Base-by-base conservation (phyloP, 2,329 filamentous ascomycete genomes). In the Pezicula rhizophila region DNA sequence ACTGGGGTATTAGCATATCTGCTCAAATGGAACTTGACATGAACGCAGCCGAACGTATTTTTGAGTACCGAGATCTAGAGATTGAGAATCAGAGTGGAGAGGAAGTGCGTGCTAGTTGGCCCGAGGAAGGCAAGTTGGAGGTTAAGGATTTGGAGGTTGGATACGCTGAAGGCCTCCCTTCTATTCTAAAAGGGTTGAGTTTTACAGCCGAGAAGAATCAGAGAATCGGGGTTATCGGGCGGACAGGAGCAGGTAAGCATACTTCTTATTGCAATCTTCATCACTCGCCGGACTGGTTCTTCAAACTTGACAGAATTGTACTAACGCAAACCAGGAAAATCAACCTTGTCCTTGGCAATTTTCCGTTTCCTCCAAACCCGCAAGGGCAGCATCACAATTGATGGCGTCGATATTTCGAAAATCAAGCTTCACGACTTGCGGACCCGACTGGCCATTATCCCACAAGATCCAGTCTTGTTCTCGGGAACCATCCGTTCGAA, bases 401-500 rank as follows among this genome's bases (percentile, higher is more conserved):
- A 63, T 37, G 58, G 58, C 3, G 33, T 64, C 15, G 60, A 65
- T 28, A 62, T 65, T 41, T 60, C 64, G 10, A 57, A 55, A 2
- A 51, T 65, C 45, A 62, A 60, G 33, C 54, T 65, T 5, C 56
- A 61, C 38, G 54, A 57, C 11, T 51, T 65, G 26, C 56, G 63
- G 6, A 57, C 54, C 8, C 52, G 61, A n/a, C 45, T 65, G 10
- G 59, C 61, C 10, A 61, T 65, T 39, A 64, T 65, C 12, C 61
- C 63, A 1, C 63, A 65, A 52, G 63, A 97, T 63, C 92, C 88
- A 46, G 96, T 90, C 0, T 75, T 96, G 1, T 96, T 96, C 69
- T 89, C 84, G 20, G 91, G 58, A 56, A 96, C 90, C 1, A 85
- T 96, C 50, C 82, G 91, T 53, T 89, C 76, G 65, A 97, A 97